Percentiles rank a stretch among this genome's conserved stretches.
phyloP scores from a whole-genome alignment of 257 asterid genomes.

The Solanum stenotomum region DNA sequence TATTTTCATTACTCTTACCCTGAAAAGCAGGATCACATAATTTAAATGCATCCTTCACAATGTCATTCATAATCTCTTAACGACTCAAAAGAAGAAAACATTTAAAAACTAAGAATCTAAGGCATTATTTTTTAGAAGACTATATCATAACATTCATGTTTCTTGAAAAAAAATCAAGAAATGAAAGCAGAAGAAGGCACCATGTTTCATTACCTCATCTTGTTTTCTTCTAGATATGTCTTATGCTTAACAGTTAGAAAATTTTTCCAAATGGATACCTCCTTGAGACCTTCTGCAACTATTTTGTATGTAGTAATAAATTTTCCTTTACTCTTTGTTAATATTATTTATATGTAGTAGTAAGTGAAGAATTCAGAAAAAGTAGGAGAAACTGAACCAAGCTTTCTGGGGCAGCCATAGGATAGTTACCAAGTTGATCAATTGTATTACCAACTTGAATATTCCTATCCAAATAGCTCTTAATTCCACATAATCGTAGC shows the following conservation, averaged over 20 bases:
- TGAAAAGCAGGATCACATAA: constrained; percentile 22
- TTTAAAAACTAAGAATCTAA: not conserved
- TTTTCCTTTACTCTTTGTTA: not conserved
- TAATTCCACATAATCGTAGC: not conserved
- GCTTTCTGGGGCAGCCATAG: not conserved
- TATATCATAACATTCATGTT: not conserved
- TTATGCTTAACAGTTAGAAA: not conserved
- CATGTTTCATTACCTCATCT: not conserved
- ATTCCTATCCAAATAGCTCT: not conserved
- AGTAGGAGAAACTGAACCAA: not conserved
- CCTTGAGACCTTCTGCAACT: not conserved
- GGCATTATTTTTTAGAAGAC: not conserved
- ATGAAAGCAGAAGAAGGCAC: not conserved
- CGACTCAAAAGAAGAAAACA: too few relatives aligned
- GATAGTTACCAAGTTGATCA: not conserved
- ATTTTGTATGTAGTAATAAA: not conserved
- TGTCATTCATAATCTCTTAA: too few relatives aligned
- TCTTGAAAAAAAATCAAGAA: not conserved
- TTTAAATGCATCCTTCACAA: too few relatives aligned
- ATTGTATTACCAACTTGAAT: not conserved
- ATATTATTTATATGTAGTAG: not conserved
- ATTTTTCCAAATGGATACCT: not conserved
- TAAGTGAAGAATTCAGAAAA: not conserved
- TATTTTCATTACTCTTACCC: constrained; percentile 5
- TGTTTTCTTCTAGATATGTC: not conserved